These are phyloP conservation scores for Paecilomyces fulvus DNA, from an alignment of 2,329 filamentous ascomycete genomes.

Conservation along the genomic window DNA sequence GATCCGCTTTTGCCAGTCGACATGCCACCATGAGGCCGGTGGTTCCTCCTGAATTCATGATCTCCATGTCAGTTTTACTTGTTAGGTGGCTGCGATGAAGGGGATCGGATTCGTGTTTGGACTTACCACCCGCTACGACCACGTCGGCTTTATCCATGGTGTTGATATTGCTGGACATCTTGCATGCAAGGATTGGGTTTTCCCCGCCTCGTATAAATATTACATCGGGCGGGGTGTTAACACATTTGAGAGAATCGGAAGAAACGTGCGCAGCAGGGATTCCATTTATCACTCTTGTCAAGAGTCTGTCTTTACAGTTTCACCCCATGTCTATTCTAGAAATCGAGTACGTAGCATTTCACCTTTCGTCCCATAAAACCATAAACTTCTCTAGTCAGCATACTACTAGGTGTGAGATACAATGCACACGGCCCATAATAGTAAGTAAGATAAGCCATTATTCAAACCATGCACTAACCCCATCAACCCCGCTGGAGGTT, in stretches of 20 bases:
- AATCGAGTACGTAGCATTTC: background rate
- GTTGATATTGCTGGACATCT: background rate
- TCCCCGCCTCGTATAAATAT: background rate
- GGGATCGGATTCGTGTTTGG: background rate
- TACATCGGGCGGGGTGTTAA: background rate
- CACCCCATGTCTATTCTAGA: background rate
- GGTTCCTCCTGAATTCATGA: conserved; percentile 31
- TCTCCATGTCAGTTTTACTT: background rate
- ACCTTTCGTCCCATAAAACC: background rate
- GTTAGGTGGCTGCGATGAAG: background rate
- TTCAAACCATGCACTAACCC: too few relatives aligned
- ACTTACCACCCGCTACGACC: conserved; percentile 42
- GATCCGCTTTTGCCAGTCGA: conserved; percentile 44
- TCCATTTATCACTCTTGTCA: background rate
- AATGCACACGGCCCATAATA: too few relatives aligned
- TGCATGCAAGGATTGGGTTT: background rate
- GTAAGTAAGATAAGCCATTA: too few relatives aligned
- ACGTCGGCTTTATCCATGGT: conserved; percentile 39
- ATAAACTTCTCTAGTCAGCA: background rate
- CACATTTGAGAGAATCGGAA: background rate
- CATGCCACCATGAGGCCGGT: conserved; percentile 44
- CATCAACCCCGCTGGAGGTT: too few relatives aligned
- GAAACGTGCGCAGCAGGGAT: background rate
- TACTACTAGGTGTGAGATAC: background rate
- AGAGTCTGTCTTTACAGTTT: background rate